Conservation (phyloP, 805 yeast genomes). For the Myxozyma kluyveri region DNA sequence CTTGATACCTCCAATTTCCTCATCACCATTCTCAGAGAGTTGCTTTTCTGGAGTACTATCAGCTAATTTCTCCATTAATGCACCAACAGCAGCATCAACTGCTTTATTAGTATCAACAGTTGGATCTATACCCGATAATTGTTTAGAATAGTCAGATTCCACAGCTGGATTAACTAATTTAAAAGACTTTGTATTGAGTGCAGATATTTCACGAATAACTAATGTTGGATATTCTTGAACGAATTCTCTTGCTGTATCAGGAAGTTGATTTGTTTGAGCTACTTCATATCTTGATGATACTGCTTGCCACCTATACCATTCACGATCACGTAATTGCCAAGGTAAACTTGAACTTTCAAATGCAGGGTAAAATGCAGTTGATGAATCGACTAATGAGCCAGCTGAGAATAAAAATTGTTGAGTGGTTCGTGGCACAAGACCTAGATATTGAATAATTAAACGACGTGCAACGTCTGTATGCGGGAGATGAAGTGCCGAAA, state of each 20-base stretch:
- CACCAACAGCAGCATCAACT: conserved; percentile 6
- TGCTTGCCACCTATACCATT: conserved; percentile 20
- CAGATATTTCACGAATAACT: conserved; percentile 1
- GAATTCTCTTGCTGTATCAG: conserved; percentile 1
- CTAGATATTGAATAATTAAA: conserved; percentile 11
- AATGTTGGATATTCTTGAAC: conserved; percentile 10
- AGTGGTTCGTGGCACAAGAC: conserved; percentile 8
- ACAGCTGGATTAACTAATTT: conserved; percentile 6
- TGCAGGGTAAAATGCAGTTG: conserved; percentile 11
- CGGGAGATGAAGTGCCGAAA: conserved; percentile 12
- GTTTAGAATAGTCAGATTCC: conserved; percentile 5
- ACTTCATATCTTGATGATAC: conserved; percentile 4
- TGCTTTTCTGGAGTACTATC: neutral
- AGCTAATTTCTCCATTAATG: conserved; percentile 3
- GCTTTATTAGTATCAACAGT: neutral
- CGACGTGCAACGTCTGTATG: conserved; percentile 15
- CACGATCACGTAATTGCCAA: conserved; percentile 13
- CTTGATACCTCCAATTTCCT: neutral
- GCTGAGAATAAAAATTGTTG: conserved; percentile 1
- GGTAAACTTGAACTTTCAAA: conserved; percentile 13
- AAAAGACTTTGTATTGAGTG: neutral
- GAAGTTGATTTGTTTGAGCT: neutral
- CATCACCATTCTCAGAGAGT: neutral
- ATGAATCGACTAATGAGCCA: conserved; percentile 2
- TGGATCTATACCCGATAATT: conserved; percentile 9